Evolutionary conservation across 768 basidiomycete genomes (phyloP), one percentile per base, ranked within the genome.

Genomic region (Hebeloma cylindrosporum): DNA sequence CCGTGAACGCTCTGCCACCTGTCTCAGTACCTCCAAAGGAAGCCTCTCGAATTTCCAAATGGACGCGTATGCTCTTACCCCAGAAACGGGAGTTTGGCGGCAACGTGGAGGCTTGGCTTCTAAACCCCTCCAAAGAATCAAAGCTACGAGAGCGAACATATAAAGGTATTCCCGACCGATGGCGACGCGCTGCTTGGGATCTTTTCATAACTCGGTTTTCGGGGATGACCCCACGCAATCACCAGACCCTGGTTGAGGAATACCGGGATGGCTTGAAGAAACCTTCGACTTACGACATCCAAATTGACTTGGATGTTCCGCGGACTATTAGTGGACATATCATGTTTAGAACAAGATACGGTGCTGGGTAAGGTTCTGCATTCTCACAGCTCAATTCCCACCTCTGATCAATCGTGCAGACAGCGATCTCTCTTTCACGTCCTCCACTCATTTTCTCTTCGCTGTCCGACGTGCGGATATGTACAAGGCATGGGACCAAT

Each of bases 401-500:
- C 28, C 8, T 22, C 27, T 41, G 29, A 45, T 37, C n/a, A 36
- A 38, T 28, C 14, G 16, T 29, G 10, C 56, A 93, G 93, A 6
- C 95, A 99, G 79, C 85, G 95, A 8, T 88, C 90, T 3, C 73
- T 99, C 8, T 98, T 98, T 66, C 93, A 92, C 61, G 92, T 96
- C 45, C 75, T 98, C 20, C 96, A 98, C 64, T 80, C 80, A 39
- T 93, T 96, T 62, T 94, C 93, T 1, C 73, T 94, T 14, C 72
- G 74, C n/a, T 97, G 95, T 66, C 63, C 72, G 13, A 71, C 77
- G 8, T 98, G 96, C 50, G 95, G 95, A 11, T 99, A 99, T 62
- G 93, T 94, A 29, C 96, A 99, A 68, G 96, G 96, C 48, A 99
- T 99, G 96, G 94, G 96, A 2, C 90, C 95, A 5, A 89, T 99